Evolutionary conservation across 306 rosid species (phyloP).

Genomic region (Myrica gale): DNA sequence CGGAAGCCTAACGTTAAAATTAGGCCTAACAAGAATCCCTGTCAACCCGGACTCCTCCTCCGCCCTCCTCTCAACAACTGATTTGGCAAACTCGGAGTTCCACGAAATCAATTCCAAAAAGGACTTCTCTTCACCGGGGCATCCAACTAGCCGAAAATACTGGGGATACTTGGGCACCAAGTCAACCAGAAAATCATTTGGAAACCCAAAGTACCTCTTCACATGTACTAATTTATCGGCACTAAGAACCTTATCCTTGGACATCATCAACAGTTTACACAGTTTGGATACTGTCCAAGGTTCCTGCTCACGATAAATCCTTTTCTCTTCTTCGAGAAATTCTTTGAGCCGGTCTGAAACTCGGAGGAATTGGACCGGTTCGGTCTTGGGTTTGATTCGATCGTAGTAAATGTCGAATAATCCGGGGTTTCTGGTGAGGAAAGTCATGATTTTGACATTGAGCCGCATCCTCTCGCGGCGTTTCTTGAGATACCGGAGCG

Average conservation of each 20-base stretch:
- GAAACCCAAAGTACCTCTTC: slow-evolving; percentile 88
- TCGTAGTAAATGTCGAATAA: slow-evolving; percentile 58
- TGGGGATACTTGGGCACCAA: slow-evolving; percentile 75
- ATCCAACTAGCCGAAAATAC: slow-evolving; percentile 65
- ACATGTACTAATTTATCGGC: slow-evolving; percentile 77
- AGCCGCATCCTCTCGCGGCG: slow-evolving; percentile 77
- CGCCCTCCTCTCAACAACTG: slow-evolving; percentile 71
- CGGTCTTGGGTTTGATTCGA: slow-evolving; percentile 72
- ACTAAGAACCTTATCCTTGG: slow-evolving; percentile 61
- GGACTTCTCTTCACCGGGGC: slow-evolving; percentile 63
- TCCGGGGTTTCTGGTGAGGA: slow-evolving; percentile 58
- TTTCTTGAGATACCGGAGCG: slow-evolving; percentile 59
- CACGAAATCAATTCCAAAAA: slow-evolving; percentile 70
- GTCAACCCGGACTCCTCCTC: slow-evolving; percentile 57
- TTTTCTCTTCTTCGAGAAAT: slow-evolving; percentile 55
- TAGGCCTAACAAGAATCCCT: slow-evolving; percentile 77
- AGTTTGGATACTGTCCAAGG: slow-evolving; percentile 52
- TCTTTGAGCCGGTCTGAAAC: slow-evolving; percentile 38
- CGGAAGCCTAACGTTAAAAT: slow-evolving; percentile 64
- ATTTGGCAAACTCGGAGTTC: slow-evolving; percentile 69
- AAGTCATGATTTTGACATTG: slow-evolving; percentile 37
- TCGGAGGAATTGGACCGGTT: slow-evolving; percentile 55
- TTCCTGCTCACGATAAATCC: slow-evolving; percentile 50
- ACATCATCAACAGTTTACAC: slow-evolving; percentile 80
- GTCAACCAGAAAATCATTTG: slow-evolving; percentile 71